Base-by-base conservation (phyloP, 768 basidiomycete genomes). In the Podaxis sp. region DNA sequence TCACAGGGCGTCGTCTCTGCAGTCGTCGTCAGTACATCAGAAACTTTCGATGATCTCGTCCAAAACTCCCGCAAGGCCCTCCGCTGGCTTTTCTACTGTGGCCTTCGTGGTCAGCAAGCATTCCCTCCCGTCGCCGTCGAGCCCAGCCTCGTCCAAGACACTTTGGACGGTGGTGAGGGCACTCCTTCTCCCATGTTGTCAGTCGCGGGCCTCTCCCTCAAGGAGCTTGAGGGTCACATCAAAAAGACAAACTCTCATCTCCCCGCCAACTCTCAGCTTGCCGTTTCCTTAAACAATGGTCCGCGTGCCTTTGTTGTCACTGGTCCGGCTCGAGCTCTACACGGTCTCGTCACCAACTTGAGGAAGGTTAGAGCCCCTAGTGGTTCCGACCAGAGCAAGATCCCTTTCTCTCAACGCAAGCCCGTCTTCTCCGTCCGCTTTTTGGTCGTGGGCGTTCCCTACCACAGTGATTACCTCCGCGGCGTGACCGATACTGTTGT, bases 1-100 rank as follows among this genome's bases (percentile, higher is more conserved):
- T 98, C 96, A 2, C 96, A 99, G 75, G 97, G 97, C 67, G 87
- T 99, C 68, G 88, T 97, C 53, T 93, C 96, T 12, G 97, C 97
- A n/a, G 85, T 96, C 57, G 88, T 85, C 42, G 87, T 98, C 69
- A 84, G 96, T 6, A 87, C 92, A 4, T 94, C 95, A 4, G 80
- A 81, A 17, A 86, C 87, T 26, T 87, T 88, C 64, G 88, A 89
- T 52, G 87, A 89, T 2, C 92, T 94, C 75, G 78, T 83, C 61
- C 76, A 76, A 63, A 96, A 97, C 76, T 82, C 87, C 8, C 79
- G 82, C 72, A 96, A 96, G 74, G 93, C 94, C 38, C 75, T 98
- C 68, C 89, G 84, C 68, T 96, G 95, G 88, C 84, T 97, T 19
- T 96, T 99, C 83, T 96, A 87, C 78, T 89, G 90, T 67, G 95